Evolutionary conservation across 2,329 filamentous ascomycete genomes (phyloP).

Genomic region (Penicillium sp.): DNA sequence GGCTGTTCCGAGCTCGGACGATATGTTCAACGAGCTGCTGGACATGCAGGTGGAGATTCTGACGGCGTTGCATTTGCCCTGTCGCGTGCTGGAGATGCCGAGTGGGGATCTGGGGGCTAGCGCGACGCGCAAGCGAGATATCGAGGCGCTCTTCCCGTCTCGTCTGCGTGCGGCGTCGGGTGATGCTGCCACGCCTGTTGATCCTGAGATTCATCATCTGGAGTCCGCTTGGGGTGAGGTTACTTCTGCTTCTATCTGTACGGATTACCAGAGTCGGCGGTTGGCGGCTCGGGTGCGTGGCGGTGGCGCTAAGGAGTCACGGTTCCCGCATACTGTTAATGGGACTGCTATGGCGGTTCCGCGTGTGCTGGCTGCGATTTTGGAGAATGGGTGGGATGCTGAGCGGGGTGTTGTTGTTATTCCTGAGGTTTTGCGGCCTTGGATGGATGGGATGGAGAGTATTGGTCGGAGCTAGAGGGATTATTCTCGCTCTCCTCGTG

Average conservation of each 20-base stretch:
- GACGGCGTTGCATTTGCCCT: constrained; percentile 71
- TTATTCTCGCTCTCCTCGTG: neutral
- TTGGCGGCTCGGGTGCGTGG: constrained; percentile 70
- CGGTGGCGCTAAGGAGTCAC: constrained; percentile 48
- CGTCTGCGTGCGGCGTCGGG: constrained; percentile 45
- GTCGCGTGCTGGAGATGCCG: constrained; percentile 91
- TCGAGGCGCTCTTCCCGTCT: constrained; percentile 91
- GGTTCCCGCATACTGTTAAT: constrained; percentile 87
- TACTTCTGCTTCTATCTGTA: constrained; percentile 85
- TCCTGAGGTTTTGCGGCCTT: constrained; percentile 74
- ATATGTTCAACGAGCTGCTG: constrained; percentile 79
- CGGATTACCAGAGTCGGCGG: constrained; percentile 86
- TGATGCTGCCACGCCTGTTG: constrained; percentile 1
- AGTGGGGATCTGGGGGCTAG: constrained; percentile 83
- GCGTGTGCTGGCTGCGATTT: constrained; percentile 77
- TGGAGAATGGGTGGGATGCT: constrained; percentile 90
- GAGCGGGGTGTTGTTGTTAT: constrained; percentile 64
- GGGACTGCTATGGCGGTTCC: constrained; percentile 92
- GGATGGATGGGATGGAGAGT: constrained; percentile 73
- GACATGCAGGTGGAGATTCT: constrained; percentile 84
- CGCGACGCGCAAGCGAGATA: constrained; percentile 82
- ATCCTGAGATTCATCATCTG: constrained; percentile 16
- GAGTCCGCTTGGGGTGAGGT: constrained; percentile 88
- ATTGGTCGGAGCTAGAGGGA: constrained; percentile 49
- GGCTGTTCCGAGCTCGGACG: constrained; percentile 29